phyloP scores from a whole-genome alignment of 129 eudicot species.

The Helichrysum umbraculigerum region DNA sequence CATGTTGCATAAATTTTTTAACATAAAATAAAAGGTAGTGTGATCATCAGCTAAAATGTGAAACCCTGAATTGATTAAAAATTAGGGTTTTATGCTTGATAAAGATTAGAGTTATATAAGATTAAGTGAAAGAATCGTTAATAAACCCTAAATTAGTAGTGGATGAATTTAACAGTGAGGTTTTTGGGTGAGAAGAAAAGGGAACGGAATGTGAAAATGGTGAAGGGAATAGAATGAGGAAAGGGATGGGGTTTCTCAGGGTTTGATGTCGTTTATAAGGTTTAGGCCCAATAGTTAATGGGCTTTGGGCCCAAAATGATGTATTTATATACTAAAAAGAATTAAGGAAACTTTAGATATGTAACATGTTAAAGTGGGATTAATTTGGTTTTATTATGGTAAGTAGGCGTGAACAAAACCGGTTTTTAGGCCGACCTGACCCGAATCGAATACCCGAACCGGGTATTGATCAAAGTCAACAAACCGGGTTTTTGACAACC shows the following conservation, averaged over 20 bases:
- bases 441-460: too few relatives aligned
- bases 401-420: too few relatives aligned
- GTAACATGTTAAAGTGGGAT: too few relatives aligned
- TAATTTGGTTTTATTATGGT: too few relatives aligned
- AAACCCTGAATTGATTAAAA: not conserved
- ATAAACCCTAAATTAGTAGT: not conserved
- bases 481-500: too few relatives aligned
- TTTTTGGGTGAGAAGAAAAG: not conserved
- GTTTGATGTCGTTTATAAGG: not conserved
- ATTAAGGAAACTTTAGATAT: not conserved
- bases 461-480: too few relatives aligned
- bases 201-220: not conserved
- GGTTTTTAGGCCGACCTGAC: too few relatives aligned
- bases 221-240: not conserved
- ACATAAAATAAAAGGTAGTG: not conserved
- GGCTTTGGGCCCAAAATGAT: not conserved
- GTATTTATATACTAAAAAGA: not conserved
- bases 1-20: not conserved
- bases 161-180: not conserved
- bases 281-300: not conserved
- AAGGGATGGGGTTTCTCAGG: not conserved
- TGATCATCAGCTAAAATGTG: not conserved
- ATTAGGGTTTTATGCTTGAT: not conserved
- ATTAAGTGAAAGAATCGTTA: not conserved
- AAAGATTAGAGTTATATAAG: not conserved